Evolutionary conservation across 257 asterid genomes (phyloP).

Genomic region (Solanum arcanum): DNA sequence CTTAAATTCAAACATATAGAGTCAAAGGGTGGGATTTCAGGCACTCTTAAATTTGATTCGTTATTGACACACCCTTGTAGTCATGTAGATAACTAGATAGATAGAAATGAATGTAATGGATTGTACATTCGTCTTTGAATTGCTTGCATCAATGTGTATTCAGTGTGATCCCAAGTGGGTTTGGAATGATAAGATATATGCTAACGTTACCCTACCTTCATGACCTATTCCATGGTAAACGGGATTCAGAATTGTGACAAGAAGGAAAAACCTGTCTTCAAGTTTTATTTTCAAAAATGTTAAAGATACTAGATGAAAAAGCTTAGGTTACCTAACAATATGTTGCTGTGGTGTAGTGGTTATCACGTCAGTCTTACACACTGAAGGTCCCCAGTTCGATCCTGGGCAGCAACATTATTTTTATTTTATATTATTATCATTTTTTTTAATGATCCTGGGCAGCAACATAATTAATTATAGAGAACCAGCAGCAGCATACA

Average conservation of each 20-base stretch:
- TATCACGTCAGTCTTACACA: slow-evolving; percentile 49
- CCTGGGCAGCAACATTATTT: slow-evolving; percentile 30
- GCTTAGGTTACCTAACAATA: not conserved
- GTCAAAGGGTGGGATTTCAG: not conserved
- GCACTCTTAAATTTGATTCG: not conserved
- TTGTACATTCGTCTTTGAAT: not conserved
- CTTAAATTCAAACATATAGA: not conserved
- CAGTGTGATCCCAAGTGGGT: not conserved
- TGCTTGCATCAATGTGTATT: not conserved
- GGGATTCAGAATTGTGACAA: not conserved
- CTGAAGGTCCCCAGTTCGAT: slow-evolving; percentile 45
- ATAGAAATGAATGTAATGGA: not conserved
- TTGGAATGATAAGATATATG: not conserved
- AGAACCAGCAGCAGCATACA: too few relatives aligned
- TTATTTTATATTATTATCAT: too few relatives aligned
- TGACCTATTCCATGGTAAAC: not conserved
- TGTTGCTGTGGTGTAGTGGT: slow-evolving; percentile 50
- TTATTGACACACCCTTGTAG: not conserved
- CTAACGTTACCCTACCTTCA: not conserved
- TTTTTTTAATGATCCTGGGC: too few relatives aligned
- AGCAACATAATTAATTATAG: too few relatives aligned
- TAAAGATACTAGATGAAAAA: too few relatives aligned
- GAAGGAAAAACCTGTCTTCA: not conserved
- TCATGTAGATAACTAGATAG: not conserved
- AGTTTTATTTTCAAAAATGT: not conserved